phyloP scores from a whole-genome alignment of 2,329 filamentous ascomycete species.

The Colletotrichum phormii region DNA sequence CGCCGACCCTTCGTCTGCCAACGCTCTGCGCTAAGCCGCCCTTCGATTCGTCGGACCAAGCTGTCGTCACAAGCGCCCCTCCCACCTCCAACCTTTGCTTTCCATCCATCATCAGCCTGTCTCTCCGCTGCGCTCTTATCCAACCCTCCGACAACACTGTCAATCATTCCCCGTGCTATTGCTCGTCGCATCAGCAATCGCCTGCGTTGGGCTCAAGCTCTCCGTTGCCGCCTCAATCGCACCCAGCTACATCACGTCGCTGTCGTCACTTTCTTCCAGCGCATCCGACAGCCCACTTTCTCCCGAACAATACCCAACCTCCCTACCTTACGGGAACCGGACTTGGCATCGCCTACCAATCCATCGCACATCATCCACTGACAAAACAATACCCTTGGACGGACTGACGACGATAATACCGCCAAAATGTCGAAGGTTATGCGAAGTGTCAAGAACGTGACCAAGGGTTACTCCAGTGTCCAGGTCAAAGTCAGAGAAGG shows the following conservation, averaged over 20 bases:
- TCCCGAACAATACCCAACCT: conserved; percentile 15
- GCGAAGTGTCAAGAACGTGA: conserved; percentile 98
- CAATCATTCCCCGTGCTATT: neutral
- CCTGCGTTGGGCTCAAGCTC: conserved; percentile 29
- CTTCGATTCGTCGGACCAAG: conserved; percentile 23
- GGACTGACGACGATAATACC: conserved; percentile 4
- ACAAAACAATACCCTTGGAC: neutral
- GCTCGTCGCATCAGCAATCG: conserved; percentile 2
- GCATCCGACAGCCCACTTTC: conserved; percentile 11
- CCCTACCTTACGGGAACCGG: neutral
- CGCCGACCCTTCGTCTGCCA: conserved; percentile 12
- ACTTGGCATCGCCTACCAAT: neutral
- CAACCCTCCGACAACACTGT: neutral
- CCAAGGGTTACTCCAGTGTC: conserved; percentile 95
- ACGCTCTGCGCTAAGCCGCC: conserved; percentile 14
- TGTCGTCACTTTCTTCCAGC: conserved; percentile 7
- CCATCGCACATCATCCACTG: neutral
- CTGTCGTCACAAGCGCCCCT: conserved; percentile 10
- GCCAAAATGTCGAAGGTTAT: conserved; percentile 93
- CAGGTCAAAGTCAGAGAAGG: conserved; percentile 99
- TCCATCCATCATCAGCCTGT: neutral
- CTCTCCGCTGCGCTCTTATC: neutral
- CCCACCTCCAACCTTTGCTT: neutral
- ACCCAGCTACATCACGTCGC: conserved; percentile 6
- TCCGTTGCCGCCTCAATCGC: conserved; percentile 14